Conservation (phyloP, 306 rosid genomes). For the Canavalia gladiata region DNA sequence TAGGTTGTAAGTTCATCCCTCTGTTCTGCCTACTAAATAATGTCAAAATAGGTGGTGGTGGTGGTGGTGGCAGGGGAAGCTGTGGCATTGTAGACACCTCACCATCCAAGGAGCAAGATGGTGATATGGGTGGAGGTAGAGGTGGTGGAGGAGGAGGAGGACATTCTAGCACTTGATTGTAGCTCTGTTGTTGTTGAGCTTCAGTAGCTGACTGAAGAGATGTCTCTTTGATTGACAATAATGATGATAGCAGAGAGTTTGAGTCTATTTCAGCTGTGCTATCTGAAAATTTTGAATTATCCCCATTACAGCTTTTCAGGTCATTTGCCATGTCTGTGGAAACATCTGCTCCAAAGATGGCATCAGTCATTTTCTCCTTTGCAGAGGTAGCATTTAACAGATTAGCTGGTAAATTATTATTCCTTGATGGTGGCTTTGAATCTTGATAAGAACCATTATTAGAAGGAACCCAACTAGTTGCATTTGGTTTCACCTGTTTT, state of each 20-base stretch:
- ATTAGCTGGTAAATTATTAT: slow-evolving; percentile 74
- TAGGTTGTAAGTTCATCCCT: slow-evolving; percentile 37
- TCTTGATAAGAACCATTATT: slow-evolving; percentile 76
- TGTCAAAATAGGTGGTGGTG: slow-evolving; percentile 35
- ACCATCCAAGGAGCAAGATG: slow-evolving; percentile 32
- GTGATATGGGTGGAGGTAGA: slow-evolving; percentile 34
- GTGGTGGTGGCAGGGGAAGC: slow-evolving; percentile 60
- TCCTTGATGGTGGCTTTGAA: slow-evolving; percentile 88
- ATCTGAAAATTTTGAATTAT: slow-evolving; percentile 61
- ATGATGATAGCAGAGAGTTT: slow-evolving; percentile 50
- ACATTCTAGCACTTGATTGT: slow-evolving; percentile 43
- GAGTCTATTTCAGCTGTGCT: slow-evolving; percentile 54
- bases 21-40: slow-evolving; percentile 29
- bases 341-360: slow-evolving; percentile 46
- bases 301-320: slow-evolving; percentile 54
- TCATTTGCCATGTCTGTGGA: slow-evolving; percentile 49
- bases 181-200: slow-evolving; percentile 30
- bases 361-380: slow-evolving; percentile 66
- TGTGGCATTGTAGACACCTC: slow-evolving; percentile 36
- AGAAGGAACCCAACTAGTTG: slow-evolving; percentile 86
- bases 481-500: slow-evolving; percentile 79
- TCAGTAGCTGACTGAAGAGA: slow-evolving; percentile 45
- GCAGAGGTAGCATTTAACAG: slow-evolving; percentile 52
- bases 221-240: slow-evolving; percentile 55
- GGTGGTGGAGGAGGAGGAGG: slow-evolving; percentile 49